Evolutionary conservation across 1,284 basidiomycete species (phyloP), one percentile per base, ranked within the genome.

Genomic region (Fomitopsis palustris): DNA sequence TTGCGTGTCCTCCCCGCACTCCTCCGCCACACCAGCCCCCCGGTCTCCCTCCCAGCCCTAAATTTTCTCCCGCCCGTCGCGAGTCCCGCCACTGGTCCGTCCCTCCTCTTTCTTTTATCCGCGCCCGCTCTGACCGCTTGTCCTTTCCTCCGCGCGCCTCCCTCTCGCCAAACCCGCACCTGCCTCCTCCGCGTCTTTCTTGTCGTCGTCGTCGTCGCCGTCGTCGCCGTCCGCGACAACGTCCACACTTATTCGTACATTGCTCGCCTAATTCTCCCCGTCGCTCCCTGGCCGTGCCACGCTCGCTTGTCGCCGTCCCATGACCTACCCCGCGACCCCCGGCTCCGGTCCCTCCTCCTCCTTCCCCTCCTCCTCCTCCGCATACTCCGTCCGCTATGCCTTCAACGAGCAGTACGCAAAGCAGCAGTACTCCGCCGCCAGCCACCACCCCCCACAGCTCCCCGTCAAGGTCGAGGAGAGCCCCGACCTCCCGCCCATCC

Each of bases 381-480:
- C 56, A 43, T 59, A 66, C 52, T 60, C 65, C 21, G 57, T 63
- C 23, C 68, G 68, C 61, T 67, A 70, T 63, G 63, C 63, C 10
- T 62, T 66, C 66, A 61, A 57, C 53, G 57, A 59, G 56, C 66
- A 64, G 54, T 65, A 67, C 51, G 59, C 62, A 29, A 70, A 68
- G 54, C 62, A 69, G 54, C 62, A 69, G 55, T 49, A 62, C 41
- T 12, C 37, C 49, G 3, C 52, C 61, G 17, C 39, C 54, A 16
- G 61, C 60, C 59, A 63, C 51, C 59, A 61, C 43, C 61, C 60
- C 61, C 62, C 61, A 39, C 56, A 62, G 10, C 66, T 64, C 53
- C 64, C 64, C 58, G 66, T 67, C 62, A 69, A 68, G 61, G 59
- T 70, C 61, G 68, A 71, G 56, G 69, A 69, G 49, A 63, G 65